These are phyloP conservation scores for Tarenaya hassleriana DNA, from an alignment of 345 rosid species.

Conservation along the genomic window DNA sequence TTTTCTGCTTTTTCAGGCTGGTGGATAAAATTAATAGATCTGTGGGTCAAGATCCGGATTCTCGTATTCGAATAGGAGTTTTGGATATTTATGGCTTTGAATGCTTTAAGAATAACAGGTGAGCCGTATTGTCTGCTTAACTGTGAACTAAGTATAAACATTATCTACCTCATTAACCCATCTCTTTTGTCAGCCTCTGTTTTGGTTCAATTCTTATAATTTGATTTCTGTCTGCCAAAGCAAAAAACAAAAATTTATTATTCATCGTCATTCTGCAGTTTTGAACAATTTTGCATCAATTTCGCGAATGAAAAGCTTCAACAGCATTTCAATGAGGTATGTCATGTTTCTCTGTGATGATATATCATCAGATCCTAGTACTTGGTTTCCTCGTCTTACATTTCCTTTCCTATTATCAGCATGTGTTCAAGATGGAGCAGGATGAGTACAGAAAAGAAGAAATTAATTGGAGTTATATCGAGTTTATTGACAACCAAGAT, in stretches of 20 bases:
- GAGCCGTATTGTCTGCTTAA: constrained; percentile 9
- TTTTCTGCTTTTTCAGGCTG: constrained; percentile 49
- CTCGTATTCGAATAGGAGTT: constrained; percentile 76
- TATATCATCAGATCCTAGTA: constrained; percentile 6
- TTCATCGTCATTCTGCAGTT: constrained; percentile 42
- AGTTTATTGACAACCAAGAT: constrained; percentile 97
- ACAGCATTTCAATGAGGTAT: constrained; percentile 99
- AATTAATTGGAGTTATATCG: constrained; percentile 98
- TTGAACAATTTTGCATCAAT: constrained; percentile 98
- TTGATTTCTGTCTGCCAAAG: neutral
- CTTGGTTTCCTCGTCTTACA: constrained; percentile 7
- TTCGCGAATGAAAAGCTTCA: constrained; percentile 99
- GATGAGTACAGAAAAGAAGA: constrained; percentile 93
- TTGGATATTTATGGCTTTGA: constrained; percentile 98
- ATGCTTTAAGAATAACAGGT: constrained; percentile 91
- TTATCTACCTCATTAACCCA: neutral
- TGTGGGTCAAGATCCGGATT: constrained; percentile 82
- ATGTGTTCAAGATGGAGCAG: constrained; percentile 99
- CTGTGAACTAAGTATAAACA: constrained; percentile 13
- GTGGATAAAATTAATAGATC: constrained; percentile 89
- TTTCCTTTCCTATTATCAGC: constrained; percentile 48
- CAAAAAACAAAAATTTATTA: constrained; percentile 8
- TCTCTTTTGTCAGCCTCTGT: neutral
- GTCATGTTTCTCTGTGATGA: constrained; percentile 9
- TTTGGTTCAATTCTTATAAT: constrained; percentile 10